Conservation (phyloP, 768 basidiomycete species). For the Collybiopsis confluens region DNA sequence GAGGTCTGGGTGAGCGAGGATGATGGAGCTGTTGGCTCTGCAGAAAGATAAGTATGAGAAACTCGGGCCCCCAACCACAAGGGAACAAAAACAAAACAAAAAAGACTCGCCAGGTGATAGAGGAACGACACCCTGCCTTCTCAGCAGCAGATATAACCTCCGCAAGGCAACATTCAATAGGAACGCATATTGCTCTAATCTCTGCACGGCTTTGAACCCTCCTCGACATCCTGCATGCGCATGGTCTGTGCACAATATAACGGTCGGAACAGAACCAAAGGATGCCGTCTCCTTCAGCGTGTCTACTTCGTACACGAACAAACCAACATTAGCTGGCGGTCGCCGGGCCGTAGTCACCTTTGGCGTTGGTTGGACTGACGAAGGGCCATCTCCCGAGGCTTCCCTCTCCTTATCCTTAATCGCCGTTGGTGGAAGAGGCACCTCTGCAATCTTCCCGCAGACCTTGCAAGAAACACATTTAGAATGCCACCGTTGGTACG, state of each 20-base stretch:
- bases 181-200: constrained; percentile 97
- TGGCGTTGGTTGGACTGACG: constrained; percentile 32
- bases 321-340: constrained; percentile 74
- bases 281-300: constrained; percentile 63
- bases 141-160: constrained; percentile 80
- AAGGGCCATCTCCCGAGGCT: constrained; percentile 25
- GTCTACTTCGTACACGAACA: constrained; percentile 76
- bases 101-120: constrained; percentile 59
- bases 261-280: constrained; percentile 69
- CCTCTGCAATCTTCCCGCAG: constrained; percentile 76
- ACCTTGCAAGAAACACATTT: constrained; percentile 81
- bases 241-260: constrained; percentile 78
- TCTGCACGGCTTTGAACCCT: constrained; percentile 89
- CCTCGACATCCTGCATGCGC: constrained; percentile 57
- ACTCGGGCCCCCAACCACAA: no score
- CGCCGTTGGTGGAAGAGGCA: constrained; percentile 33
- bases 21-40: constrained; percentile 21
- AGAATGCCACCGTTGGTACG: constrained; percentile 97
- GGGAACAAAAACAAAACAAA: constrained; percentile 5
- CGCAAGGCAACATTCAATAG: constrained; percentile 92
- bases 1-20: constrained; percentile 23
- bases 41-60: constrained; percentile 9
- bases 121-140: constrained; percentile 89
- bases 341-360: constrained; percentile 65
- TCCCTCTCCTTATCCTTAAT: constrained; percentile 22